Evolutionary conservation across 352 stramenopile genomes (phyloP).

Genomic region (Pythium phragmitis): DNA sequence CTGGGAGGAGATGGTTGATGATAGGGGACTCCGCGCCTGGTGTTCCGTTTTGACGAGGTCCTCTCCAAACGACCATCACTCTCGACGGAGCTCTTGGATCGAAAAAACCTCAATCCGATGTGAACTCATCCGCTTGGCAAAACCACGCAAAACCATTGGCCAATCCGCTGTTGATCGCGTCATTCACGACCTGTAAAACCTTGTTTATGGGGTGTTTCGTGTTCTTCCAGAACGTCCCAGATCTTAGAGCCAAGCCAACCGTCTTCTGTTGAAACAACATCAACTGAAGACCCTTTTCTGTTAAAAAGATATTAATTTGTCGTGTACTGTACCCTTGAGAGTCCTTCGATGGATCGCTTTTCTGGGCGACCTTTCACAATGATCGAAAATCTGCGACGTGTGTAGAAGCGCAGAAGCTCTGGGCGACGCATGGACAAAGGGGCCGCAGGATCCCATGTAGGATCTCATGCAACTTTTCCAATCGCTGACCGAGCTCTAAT

Average conservation of each 20-base stretch:
- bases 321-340: not conserved
- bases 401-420: constrained; percentile 5
- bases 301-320: constrained; percentile 2
- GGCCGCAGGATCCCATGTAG: not conserved
- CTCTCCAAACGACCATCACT: constrained; percentile 19
- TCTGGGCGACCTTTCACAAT: constrained; percentile 19
- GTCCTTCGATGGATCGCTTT: constrained; percentile 2
- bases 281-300: not conserved
- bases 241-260: not conserved
- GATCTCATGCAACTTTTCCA: not conserved
- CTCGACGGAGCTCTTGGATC: constrained; percentile 4
- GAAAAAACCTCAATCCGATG: constrained; percentile 14
- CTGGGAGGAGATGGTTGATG: constrained; percentile 14
- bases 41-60: not conserved
- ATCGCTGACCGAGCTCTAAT: constrained; percentile 9
- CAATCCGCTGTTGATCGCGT: not conserved
- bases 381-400: constrained; percentile 17
- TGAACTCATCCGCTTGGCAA: constrained; percentile 7
- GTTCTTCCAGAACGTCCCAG: constrained; percentile 17
- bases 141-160: not conserved
- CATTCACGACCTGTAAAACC: not conserved
- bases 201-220: constrained; percentile 3
- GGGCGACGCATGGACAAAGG: too few relatives aligned
- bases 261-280: not conserved
- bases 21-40: constrained; percentile 2